These are phyloP conservation scores for Lasiodiplodia citricola DNA, from an alignment of 2,329 filamentous ascomycete genomes.

Conservation along the genomic window DNA sequence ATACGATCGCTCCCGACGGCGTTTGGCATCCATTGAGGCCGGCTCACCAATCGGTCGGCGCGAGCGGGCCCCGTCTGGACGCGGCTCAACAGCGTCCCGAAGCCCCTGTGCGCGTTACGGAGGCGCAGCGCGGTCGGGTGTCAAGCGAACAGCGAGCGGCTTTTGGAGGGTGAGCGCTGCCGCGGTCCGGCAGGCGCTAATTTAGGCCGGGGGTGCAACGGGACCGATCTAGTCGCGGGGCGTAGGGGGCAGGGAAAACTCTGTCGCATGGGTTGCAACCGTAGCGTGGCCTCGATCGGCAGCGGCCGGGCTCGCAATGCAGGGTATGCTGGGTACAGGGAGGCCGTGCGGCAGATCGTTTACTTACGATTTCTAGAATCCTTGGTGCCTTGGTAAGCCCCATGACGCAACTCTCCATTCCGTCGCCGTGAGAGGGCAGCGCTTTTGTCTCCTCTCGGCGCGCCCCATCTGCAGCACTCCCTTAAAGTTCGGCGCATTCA, in stretches of 20 bases:
- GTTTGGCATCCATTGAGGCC: neutral
- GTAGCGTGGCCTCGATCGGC: constrained; percentile 24
- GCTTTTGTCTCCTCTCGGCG: constrained; percentile 11
- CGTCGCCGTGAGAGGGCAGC: neutral
- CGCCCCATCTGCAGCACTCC: constrained; percentile 5
- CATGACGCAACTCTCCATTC: constrained; percentile 27
- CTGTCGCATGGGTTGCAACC: constrained; percentile 14
- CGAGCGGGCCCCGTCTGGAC: constrained; percentile 7
- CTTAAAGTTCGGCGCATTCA: constrained; percentile 23
- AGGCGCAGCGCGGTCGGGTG: constrained; percentile 20
- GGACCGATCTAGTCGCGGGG: constrained; percentile 69
- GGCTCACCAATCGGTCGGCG: constrained; percentile 15
- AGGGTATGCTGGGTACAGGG: constrained; percentile 23
- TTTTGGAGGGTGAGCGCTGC: neutral
- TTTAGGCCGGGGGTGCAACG: constrained; percentile 59
- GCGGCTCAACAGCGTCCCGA: constrained; percentile 18
- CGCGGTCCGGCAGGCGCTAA: constrained; percentile 58
- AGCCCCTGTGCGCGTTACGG: constrained; percentile 6
- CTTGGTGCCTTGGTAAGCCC: constrained; percentile 6
- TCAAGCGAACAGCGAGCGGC: constrained; percentile 1
- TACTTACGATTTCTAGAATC: constrained; percentile 20
- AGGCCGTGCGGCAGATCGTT: constrained; percentile 21
- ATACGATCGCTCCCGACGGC: constrained; percentile 3
- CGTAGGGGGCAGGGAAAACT: constrained; percentile 22
- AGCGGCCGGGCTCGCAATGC: constrained; percentile 19